These are phyloP conservation scores for Suhomyces vadensis DNA, from an alignment of 805 yeast species.

Conservation along the genomic window DNA sequence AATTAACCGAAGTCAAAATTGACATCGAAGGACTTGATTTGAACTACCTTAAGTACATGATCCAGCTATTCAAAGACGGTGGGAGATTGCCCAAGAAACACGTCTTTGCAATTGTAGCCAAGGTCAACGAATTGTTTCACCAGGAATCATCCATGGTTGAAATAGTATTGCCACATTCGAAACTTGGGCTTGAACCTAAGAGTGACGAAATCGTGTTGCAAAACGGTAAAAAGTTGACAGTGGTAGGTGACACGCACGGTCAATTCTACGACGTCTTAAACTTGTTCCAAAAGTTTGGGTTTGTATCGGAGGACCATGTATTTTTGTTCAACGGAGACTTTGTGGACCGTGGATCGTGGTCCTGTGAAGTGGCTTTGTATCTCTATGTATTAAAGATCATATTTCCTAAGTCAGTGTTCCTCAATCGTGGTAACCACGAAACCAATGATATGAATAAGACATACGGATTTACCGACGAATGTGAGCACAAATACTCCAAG, in stretches of 20 bases:
- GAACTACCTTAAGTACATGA: constrained; percentile 63
- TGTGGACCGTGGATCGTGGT: constrained; percentile 98
- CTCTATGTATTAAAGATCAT: constrained; percentile 75
- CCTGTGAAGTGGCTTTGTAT: constrained; percentile 89
- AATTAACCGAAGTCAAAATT: constrained; percentile 25
- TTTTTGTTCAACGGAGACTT: constrained; percentile 96
- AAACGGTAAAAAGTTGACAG: constrained; percentile 57
- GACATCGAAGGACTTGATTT: constrained; percentile 45
- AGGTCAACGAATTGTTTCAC: constrained; percentile 62
- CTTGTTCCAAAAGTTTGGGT: constrained; percentile 73
- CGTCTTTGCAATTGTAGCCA: constrained; percentile 77
- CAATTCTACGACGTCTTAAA: constrained; percentile 89
- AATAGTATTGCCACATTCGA: constrained; percentile 44
- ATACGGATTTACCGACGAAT: constrained; percentile 95
- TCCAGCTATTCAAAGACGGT: constrained; percentile 71
- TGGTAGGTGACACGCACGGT: constrained; percentile 98
- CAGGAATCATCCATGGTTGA: constrained; percentile 78
- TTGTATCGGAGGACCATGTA: constrained; percentile 63
- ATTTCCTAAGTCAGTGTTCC: constrained; percentile 66
- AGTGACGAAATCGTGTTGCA: constrained; percentile 27
- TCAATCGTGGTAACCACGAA: constrained; percentile 96
- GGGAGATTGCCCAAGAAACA: constrained; percentile 76
- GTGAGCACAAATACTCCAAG: constrained; percentile 84
- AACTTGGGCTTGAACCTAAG: constrained; percentile 13
- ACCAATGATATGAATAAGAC: constrained; percentile 95